Evolutionary conservation across 1,284 basidiomycete genomes (phyloP), one percentile per base, ranked within the genome.

Genomic region (Leucoagaricus sp.): DNA sequence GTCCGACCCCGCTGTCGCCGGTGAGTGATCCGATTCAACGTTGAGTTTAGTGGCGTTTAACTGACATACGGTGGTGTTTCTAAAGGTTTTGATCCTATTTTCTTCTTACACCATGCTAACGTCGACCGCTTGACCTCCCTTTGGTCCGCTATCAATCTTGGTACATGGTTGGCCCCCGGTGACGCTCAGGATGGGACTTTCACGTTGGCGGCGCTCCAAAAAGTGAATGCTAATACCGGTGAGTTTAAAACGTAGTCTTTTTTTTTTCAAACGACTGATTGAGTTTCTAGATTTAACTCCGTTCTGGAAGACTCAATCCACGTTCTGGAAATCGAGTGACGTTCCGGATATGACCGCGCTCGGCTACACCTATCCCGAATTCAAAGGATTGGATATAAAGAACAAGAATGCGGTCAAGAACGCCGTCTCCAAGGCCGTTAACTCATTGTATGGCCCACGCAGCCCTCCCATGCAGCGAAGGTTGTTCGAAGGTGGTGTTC

Each of bases 21-120:
- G 73, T 72, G 36, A 51, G 64, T 60, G n/a, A n/a, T n/a, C n/a
- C n/a, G n/a, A n/a, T n/a, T n/a, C n/a, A n/a, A n/a, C n/a, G n/a
- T n/a, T n/a, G n/a, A n/a, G n/a, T n/a, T n/a, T n/a, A n/a, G 9
- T 40, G 4, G 8, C 29, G 28, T 17, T 26, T 53, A 19, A 8
- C 31, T 21, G 23, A 29, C 26, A 13, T 31, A 17, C 21, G 29
- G 23, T 41, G 10, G 19, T 13, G 33, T 19, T 7, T 45, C 9
- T 48, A 12, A 56, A 76, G 80, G 69, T 1, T 77, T 78, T 59
- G 79, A 81, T 60, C 78, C 78, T 1, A 75, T 80, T 53, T 81
- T 81, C 68, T 81, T 68, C 63, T 62, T 81, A 59, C 79, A 80
- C 58, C 79, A 81, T 60, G 61, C 65, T 50, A 76, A 80, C 45